These are phyloP conservation scores for Neonectria coccinea DNA, from an alignment of 2,329 filamentous ascomycete genomes.

Conservation along the genomic window DNA sequence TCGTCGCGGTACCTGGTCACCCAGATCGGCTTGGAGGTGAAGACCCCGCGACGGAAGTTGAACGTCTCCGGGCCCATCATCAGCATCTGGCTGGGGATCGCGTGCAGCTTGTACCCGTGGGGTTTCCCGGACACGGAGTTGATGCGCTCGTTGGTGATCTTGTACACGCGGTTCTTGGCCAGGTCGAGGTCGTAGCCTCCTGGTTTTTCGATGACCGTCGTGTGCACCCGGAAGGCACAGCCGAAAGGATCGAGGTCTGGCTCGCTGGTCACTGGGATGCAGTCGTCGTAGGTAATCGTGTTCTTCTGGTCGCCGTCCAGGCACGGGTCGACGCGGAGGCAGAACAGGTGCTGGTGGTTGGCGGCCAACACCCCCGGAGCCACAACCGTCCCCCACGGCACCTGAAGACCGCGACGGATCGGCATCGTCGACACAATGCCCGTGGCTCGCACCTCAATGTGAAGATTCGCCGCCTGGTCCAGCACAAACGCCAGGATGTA, in stretches of 20 bases:
- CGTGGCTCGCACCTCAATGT: slow-evolving; percentile 44
- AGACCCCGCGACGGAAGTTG: slow-evolving; percentile 30
- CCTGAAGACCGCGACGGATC: slow-evolving; percentile 63
- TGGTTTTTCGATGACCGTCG: slow-evolving; percentile 56
- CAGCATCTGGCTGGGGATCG: slow-evolving; percentile 57
- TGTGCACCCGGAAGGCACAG: slow-evolving; percentile 55
- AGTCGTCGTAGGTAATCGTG: slow-evolving; percentile 31
- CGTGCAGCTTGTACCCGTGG: slow-evolving; percentile 57
- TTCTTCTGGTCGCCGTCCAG: slow-evolving; percentile 67
- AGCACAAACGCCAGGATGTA: slow-evolving; percentile 58
- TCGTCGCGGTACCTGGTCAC: slow-evolving; percentile 61
- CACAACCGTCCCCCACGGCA: slow-evolving; percentile 68
- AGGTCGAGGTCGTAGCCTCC: slow-evolving; percentile 61
- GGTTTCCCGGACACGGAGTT: slow-evolving; percentile 49
- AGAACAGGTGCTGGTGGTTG: slow-evolving; percentile 75
- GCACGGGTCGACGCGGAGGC: slow-evolving; percentile 68
- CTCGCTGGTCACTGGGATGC: slow-evolving; percentile 29
- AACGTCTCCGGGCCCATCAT: slow-evolving; percentile 31
- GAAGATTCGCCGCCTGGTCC: slow-evolving; percentile 60
- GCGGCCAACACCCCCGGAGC: slow-evolving; percentile 69
- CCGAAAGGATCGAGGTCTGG: slow-evolving; percentile 64
- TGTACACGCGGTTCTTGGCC: slow-evolving; percentile 58
- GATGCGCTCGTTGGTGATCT: slow-evolving; percentile 57
- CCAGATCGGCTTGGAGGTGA: slow-evolving; percentile 51
- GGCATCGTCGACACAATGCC: slow-evolving; percentile 58